Percentiles rank a stretch among this genome's conserved stretches.
phyloP scores from a whole-genome alignment of 768 basidiomycete species.

The Rhizopogon roseolus region DNA sequence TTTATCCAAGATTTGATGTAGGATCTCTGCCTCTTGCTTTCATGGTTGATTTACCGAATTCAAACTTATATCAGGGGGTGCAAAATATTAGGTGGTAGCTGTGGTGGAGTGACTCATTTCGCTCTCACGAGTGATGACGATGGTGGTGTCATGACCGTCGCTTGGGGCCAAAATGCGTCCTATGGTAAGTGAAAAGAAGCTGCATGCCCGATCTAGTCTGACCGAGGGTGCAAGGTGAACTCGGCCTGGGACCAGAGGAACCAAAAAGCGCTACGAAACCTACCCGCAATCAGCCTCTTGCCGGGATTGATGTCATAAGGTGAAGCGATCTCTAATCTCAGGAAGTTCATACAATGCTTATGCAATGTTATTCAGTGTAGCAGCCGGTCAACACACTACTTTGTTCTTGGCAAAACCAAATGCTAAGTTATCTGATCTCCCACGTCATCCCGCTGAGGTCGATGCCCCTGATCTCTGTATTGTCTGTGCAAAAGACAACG shows the following conservation, averaged over 20 bases:
- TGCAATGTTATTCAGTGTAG: slow-evolving; percentile 46
- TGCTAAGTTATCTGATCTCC: slow-evolving; percentile 71
- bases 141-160: slow-evolving; percentile 73
- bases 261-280: slow-evolving; percentile 88
- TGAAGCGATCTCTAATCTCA: slow-evolving; percentile 41
- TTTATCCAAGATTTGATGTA: slow-evolving; percentile 85
- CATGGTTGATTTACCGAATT: not conserved
- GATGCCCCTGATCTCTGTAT: slow-evolving; percentile 65
- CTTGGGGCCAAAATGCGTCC: slow-evolving; percentile 83
- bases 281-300: slow-evolving; percentile 60
- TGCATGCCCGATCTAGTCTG: not conserved
- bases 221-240: slow-evolving; percentile 48
- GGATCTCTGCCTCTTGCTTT: slow-evolving; percentile 13
- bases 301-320: slow-evolving; percentile 71
- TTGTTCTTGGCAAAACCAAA: slow-evolving; percentile 76
- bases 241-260: slow-evolving; percentile 75
- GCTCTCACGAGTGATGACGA: slow-evolving; percentile 73
- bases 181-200: slow-evolving; percentile 44
- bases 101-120: slow-evolving; percentile 91
- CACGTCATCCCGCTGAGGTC: slow-evolving; percentile 75
- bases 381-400: slow-evolving; percentile 83
- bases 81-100: slow-evolving; percentile 62
- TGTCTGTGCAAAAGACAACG: slow-evolving; percentile 64
- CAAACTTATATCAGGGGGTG: slow-evolving; percentile 53
- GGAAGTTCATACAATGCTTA: not conserved